These are phyloP conservation scores for Globisporangium viniferum DNA, from an alignment of 352 stramenopile genomes.

Conservation along the genomic window DNA sequence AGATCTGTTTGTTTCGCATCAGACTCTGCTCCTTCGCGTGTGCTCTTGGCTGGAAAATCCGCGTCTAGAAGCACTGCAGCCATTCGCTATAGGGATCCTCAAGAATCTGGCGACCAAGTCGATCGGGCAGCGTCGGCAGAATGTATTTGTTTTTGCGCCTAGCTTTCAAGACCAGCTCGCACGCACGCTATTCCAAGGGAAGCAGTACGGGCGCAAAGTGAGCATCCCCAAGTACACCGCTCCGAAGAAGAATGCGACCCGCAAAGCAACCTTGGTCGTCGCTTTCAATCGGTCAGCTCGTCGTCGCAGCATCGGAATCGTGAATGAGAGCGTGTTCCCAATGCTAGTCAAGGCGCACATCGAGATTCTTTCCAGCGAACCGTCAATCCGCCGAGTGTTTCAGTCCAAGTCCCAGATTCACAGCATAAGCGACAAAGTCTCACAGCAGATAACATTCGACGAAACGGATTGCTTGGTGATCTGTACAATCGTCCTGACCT, in stretches of 20 bases:
- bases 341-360: slow-evolving; percentile 11
- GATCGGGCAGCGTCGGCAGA: slow-evolving; percentile 3
- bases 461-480: background rate
- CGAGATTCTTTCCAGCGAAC: background rate
- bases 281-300: background rate
- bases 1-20: slow-evolving; percentile 15
- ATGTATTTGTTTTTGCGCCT: slow-evolving; percentile 21
- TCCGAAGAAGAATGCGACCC: background rate
- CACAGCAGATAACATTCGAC: slow-evolving; percentile 2
- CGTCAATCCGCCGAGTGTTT: slow-evolving; percentile 3
- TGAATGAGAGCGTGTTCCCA: background rate
- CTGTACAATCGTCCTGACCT: background rate
- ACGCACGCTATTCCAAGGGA: slow-evolving; percentile 27
- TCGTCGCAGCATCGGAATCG: background rate
- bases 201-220: slow-evolving; percentile 12
- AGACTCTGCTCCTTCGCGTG: slow-evolving; percentile 12
- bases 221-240: slow-evolving; percentile 9
- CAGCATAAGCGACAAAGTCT: background rate
- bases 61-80: slow-evolving; percentile 9
- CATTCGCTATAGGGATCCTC: slow-evolving; percentile 16
- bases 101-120: slow-evolving; percentile 22
- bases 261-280: background rate
- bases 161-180: slow-evolving; percentile 33
- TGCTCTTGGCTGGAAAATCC: slow-evolving; percentile 19
- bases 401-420: slow-evolving; percentile 2